Conservation (phyloP, 192 early-diverging fungal genomes). For the Coemansia sp. region DNA sequence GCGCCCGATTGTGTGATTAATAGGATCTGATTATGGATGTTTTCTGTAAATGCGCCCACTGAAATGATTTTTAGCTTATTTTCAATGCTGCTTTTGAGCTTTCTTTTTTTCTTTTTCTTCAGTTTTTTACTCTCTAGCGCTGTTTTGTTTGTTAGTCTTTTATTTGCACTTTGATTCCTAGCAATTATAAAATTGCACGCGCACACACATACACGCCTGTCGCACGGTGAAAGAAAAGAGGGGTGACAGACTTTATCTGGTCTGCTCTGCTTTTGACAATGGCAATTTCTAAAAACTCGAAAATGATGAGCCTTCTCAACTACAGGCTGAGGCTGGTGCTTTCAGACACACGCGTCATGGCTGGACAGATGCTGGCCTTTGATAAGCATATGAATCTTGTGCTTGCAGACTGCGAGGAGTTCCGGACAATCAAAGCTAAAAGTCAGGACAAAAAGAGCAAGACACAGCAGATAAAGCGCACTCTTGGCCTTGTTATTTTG, state of each 20-base stretch:
- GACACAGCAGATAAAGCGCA: conserved; percentile 81
- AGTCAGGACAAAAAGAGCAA: conserved; percentile 35
- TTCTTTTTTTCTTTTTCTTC: not conserved
- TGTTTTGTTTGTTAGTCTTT: not conserved
- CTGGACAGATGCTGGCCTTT: conserved; percentile 99
- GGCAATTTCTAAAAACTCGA: conserved; percentile 75
- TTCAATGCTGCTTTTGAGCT: not conserved
- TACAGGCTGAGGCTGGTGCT: conserved; percentile 91
- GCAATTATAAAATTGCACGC: too few species aligned
- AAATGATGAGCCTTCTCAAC: conserved; percentile 94
- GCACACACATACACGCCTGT: not conserved
- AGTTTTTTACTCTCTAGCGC: not conserved
- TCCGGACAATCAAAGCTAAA: conserved; percentile 87
- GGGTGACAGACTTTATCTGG: not conserved
- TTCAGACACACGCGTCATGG: conserved; percentile 84
- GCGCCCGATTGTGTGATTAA: too few species aligned
- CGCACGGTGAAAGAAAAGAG: not conserved
- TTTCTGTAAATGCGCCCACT: too few species aligned
- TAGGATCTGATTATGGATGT: too few species aligned
- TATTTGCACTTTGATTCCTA: too few species aligned
- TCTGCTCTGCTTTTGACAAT: conserved; percentile 16
- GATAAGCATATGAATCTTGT: conserved; percentile 99
- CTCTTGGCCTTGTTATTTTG: conserved; percentile 90
- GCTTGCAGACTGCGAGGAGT: conserved; percentile 96
- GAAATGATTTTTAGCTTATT: not conserved